Percentiles rank a stretch among this genome's conserved stretches.
phyloP scores from a whole-genome alignment of 1,284 basidiomycete species.

The Cutaneotrichosporon sp. region DNA sequence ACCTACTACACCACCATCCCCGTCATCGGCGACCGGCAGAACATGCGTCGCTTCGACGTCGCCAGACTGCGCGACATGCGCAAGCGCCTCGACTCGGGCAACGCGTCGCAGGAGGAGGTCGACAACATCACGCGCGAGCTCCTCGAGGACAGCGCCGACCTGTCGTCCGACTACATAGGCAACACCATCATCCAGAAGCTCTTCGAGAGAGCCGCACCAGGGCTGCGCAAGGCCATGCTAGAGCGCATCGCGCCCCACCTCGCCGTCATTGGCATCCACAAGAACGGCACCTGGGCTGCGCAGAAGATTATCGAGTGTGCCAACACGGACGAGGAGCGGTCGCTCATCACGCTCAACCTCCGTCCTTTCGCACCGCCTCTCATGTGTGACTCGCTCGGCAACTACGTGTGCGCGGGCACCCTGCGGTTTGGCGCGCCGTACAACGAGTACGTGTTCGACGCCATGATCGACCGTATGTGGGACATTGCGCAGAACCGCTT shows the following conservation, averaged over 20 bases:
- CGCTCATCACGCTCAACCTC: slow-evolving; percentile 80
- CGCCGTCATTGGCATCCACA: slow-evolving; percentile 97
- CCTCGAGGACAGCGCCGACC: slow-evolving; percentile 65
- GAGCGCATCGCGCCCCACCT: slow-evolving; percentile 91
- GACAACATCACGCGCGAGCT: slow-evolving; percentile 88
- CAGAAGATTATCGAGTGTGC: slow-evolving; percentile 99
- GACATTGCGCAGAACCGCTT: slow-evolving; percentile 91
- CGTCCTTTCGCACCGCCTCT: slow-evolving; percentile 90
- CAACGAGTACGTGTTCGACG: slow-evolving; percentile 96
- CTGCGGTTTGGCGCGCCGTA: slow-evolving; percentile 84
- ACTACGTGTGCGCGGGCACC: slow-evolving; percentile 88
- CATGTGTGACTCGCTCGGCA: slow-evolving; percentile 93
- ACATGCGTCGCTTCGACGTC: slow-evolving; percentile 83
- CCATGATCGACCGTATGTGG: slow-evolving; percentile 98
- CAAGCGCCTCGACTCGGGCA: slow-evolving; percentile 81
- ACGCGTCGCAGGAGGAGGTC: slow-evolving; percentile 80
- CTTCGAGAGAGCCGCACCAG: slow-evolving; percentile 83
- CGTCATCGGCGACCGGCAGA: slow-evolving; percentile 74
- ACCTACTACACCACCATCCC: slow-evolving; percentile 93
- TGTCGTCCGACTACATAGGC: slow-evolving; percentile 81
- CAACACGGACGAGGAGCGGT: slow-evolving; percentile 81
- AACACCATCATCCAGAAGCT: slow-evolving; percentile 98
- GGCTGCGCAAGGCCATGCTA: slow-evolving; percentile 81
- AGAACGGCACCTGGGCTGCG: slow-evolving; percentile 99
- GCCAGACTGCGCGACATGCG: slow-evolving; percentile 89